These are phyloP conservation scores for Boletus calvinii DNA, from an alignment of 1,284 basidiomycete genomes.

Conservation along the genomic window DNA sequence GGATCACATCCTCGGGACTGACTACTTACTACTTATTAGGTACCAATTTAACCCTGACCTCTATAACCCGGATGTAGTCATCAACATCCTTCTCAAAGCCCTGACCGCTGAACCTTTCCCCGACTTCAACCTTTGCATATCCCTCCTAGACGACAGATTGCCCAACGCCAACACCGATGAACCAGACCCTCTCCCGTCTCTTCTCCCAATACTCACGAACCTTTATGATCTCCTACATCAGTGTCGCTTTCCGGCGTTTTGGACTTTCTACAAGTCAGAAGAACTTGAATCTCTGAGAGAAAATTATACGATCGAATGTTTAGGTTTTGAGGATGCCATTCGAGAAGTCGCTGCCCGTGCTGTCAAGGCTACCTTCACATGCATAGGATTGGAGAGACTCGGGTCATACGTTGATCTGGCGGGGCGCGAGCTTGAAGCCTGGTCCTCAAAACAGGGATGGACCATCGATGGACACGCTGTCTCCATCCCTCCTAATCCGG, in stretches of 20 bases:
- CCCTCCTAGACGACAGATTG: conserved; percentile 79
- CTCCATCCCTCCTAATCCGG: conserved; percentile 81
- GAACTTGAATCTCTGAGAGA: conserved; percentile 71
- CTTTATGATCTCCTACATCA: conserved; percentile 80
- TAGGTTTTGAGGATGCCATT: conserved; percentile 80
- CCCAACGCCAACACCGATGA: conserved; percentile 66
- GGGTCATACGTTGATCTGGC: conserved; percentile 71
- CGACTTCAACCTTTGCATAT: conserved; percentile 92
- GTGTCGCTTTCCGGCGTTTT: conserved; percentile 91
- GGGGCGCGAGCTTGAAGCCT: conserved; percentile 65
- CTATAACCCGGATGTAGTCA: conserved; percentile 89
- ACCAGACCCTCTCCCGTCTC: conserved; percentile 70
- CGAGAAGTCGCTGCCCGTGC: conserved; percentile 75
- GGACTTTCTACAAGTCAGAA: conserved; percentile 70
- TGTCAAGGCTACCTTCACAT: conserved; percentile 77
- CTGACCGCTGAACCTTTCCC: conserved; percentile 81
- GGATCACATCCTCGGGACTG: neutral
- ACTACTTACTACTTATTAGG: conserved; percentile 43
- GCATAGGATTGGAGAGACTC: conserved; percentile 68
- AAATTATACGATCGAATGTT: conserved; percentile 80
- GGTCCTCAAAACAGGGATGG: conserved; percentile 77
- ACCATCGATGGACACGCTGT: conserved; percentile 64
- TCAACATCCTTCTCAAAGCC: conserved; percentile 94
- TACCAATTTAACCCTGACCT: conserved; percentile 97
- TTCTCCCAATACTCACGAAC: conserved; percentile 74